A percentile compares a stretch with the other conserved stretches of the same genome.
phyloP scores from a whole-genome alignment of 1,139 yeast species.

The Entelexis sorbosivorans region DNA sequence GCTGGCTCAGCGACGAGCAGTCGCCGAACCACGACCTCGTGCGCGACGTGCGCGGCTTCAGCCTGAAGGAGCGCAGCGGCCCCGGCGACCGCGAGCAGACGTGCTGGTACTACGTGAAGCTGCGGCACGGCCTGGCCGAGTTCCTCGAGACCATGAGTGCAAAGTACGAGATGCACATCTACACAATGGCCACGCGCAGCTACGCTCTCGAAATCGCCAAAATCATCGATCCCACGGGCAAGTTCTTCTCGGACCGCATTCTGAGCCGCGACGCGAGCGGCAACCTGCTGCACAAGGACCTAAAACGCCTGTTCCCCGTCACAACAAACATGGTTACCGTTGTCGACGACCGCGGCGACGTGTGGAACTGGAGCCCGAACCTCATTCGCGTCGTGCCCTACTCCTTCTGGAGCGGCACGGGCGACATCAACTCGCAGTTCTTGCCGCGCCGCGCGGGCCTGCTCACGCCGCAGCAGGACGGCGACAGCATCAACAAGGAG shows the following conservation, averaged over 20 bases:
- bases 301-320: conserved; percentile 83
- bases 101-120: conserved; percentile 85
- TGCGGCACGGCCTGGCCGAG: conserved; percentile 73
- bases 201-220: conserved; percentile 86
- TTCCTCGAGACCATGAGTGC: conserved; percentile 56
- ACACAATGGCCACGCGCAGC: conserved; percentile 97
- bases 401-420: conserved; percentile 92
- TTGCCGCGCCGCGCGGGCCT: conserved; percentile 67
- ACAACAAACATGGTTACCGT: conserved; percentile 94
- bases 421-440: conserved; percentile 90
- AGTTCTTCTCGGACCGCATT: conserved; percentile 80
- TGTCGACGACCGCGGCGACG: conserved; percentile 96
- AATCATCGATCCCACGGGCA: conserved; percentile 82
- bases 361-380: conserved; percentile 96
- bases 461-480: conserved; percentile 23
- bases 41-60: conserved; percentile 67
- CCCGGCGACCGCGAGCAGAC: conserved; percentile 12
- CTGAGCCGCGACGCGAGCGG: conserved; percentile 93
- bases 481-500: conserved; percentile 6
- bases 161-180: conserved; percentile 80
- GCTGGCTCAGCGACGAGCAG: conserved; percentile 79
- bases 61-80: conserved; percentile 51
- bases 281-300: conserved; percentile 74
- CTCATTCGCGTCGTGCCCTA: conserved; percentile 87
- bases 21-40: conserved; percentile 80